Conservation (phyloP, 768 basidiomycete genomes). For the Boletus eberwhitei region DNA sequence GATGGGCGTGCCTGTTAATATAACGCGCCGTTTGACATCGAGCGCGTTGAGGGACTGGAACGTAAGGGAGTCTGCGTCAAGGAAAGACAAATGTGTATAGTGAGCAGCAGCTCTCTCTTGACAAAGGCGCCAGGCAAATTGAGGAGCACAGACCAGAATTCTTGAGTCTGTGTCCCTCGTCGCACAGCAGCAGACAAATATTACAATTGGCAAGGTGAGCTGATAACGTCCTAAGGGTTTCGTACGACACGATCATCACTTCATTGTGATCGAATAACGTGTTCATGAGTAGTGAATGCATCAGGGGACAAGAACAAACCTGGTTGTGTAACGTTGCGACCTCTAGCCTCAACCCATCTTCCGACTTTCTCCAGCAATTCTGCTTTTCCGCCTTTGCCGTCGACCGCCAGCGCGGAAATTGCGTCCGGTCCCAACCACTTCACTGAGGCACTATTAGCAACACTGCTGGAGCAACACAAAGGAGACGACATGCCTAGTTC, state of each 20-base stretch:
- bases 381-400: conserved; percentile 87
- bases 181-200: conserved; percentile 91
- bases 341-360: conserved; percentile 86
- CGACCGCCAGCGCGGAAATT: conserved; percentile 79
- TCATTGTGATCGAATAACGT: not conserved
- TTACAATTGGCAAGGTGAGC: conserved; percentile 72
- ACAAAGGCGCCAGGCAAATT: not conserved
- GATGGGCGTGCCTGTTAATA: conserved; percentile 91
- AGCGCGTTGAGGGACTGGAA: conserved; percentile 81
- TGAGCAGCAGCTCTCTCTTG: not conserved
- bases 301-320: conserved; percentile 43
- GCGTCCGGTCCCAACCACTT: conserved; percentile 95
- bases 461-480: not conserved
- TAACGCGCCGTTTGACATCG: conserved; percentile 86
- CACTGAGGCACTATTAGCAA: conserved; percentile 41
- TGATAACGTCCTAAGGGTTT: conserved; percentile 82
- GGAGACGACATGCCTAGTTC: conserved; percentile 71
- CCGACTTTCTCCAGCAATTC: conserved; percentile 76
- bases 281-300: not conserved
- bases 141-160: conserved; percentile 70
- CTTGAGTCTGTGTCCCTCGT: conserved; percentile 96
- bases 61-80: conserved; percentile 69
- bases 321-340: conserved; percentile 88
- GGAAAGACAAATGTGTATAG: not conserved
- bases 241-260: conserved; percentile 99